A percentile compares a stretch with the other conserved stretches of the same genome.
These are phyloP conservation scores for Fonsecaea pedrosoi DNA, from an alignment of 2,329 filamentous ascomycete genomes.

Conservation along the genomic window DNA sequence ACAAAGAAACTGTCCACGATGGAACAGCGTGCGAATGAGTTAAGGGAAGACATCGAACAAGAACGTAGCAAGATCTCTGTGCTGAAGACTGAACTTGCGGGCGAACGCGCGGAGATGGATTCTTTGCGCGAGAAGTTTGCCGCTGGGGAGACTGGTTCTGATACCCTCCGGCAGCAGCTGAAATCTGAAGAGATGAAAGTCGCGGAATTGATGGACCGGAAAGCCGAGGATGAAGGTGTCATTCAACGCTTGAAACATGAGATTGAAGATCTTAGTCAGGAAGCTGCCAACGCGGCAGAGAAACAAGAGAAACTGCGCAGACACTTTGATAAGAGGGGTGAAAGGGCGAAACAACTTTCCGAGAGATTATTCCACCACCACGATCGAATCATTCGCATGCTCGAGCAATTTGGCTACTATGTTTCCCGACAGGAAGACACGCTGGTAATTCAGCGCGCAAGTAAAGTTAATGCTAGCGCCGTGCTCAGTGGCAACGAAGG, in stretches of 20 bases:
- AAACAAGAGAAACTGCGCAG: constrained; percentile 49
- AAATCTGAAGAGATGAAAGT: constrained; percentile 77
- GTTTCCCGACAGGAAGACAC: constrained; percentile 74
- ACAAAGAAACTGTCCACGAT: constrained; percentile 58
- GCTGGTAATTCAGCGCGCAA: constrained; percentile 77
- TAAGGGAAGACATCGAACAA: constrained; percentile 61
- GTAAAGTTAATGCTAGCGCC: constrained; percentile 60
- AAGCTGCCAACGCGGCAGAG: constrained; percentile 45
- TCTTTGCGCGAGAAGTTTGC: constrained; percentile 74
- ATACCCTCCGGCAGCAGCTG: constrained; percentile 75
- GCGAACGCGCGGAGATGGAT: constrained; percentile 72
- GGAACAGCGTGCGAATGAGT: constrained; percentile 59
- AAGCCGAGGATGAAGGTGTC: constrained; percentile 77
- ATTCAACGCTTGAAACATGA: constrained; percentile 78
- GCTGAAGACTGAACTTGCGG: constrained; percentile 62
- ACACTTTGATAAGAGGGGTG: constrained; percentile 72
- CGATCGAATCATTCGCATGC: constrained; percentile 78
- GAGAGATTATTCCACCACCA: constrained; percentile 83
- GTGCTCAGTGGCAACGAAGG: constrained; percentile 47
- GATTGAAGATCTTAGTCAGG: constrained; percentile 71
- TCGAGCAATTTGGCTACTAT: constrained; percentile 86
- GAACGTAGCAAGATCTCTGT: constrained; percentile 56
- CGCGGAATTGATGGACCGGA: constrained; percentile 69
- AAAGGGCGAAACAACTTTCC: constrained; percentile 80
- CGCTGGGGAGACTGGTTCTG: constrained; percentile 83